Evolutionary conservation across 805 yeast species (phyloP), one percentile per base, ranked within the genome.

Genomic region (Monosporozyma solicola): DNA sequence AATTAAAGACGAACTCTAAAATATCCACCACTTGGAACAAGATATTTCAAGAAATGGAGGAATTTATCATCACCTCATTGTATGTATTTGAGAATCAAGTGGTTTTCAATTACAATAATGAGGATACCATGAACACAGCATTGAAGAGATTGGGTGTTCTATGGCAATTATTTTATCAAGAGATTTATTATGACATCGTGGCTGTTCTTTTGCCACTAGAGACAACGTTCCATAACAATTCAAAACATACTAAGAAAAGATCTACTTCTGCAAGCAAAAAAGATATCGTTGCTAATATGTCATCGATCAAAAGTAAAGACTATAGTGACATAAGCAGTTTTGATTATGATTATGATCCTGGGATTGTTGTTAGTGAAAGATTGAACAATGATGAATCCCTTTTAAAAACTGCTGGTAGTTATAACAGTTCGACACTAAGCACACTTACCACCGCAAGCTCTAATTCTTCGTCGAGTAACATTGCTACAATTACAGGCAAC

Each of bases 151-250:
- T 69, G 8, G 70, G 76, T 2, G 61, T 73, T 1, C 71, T 80
- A 2, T 84, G 90, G 90, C 75, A 74, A 16, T 68, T 69, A 27
- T 84, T 84, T 62, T 79, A 76, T 56, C 71, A 72, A n/a, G 74
- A 76, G 41, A 75, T 82, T 2, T 74, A 78, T 50, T 82, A 80
- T 51, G 81, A 81, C 59, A 68, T 84, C 20, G 77, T 82, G 54
- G 85, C 85, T 0, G 75, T 82, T 0, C 76, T 85, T 48, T 57
- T 82, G 35, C 91, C 91, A 0, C 60, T 85, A 24, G 74, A 68
- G 5, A 62, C 49, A 65, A 44, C 20, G 32, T 50, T 3, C 47
- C 51, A n/a, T 41, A 45, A 4, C 22, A 41, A 22, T 22, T 43
- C 16, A 5, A 43, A 43, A 24, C 31, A 24, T 24, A 24, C 46